phyloP scores from a whole-genome alignment of 2,329 filamentous ascomycete species.

The Alternaria triticimaculans region DNA sequence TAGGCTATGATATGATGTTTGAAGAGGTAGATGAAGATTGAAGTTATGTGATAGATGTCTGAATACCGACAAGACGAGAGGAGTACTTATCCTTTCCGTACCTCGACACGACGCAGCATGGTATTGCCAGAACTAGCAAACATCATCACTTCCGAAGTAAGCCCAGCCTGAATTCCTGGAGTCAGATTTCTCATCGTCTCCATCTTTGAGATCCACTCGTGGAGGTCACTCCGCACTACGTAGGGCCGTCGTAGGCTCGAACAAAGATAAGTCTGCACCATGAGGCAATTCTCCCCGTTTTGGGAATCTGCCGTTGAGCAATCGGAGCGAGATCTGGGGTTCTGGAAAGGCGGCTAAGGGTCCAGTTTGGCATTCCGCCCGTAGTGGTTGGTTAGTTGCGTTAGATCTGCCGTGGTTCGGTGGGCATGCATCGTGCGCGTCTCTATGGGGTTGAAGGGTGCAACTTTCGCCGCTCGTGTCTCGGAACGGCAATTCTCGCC shows the following conservation, averaged over 20 bases:
- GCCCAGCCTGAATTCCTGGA: conserved; percentile 28
- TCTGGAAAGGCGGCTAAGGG: conserved; percentile 28
- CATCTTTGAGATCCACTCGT: conserved; percentile 26
- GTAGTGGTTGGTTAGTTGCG: conserved; percentile 32
- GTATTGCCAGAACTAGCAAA: conserved; percentile 13
- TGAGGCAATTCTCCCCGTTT: conserved; percentile 41
- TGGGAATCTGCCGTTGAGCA: conserved; percentile 7
- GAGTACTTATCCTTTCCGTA: conserved; percentile 32
- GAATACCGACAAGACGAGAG: conserved; percentile 10
- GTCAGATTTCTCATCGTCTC: conserved; percentile 25
- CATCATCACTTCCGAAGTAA: conserved; percentile 18
- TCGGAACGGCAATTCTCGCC: conserved; percentile 39
- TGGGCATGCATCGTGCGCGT: conserved; percentile 20
- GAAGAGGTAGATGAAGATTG: neutral
- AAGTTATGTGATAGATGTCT: conserved; percentile 8
- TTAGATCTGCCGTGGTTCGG: conserved; percentile 22
- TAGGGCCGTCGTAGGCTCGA: conserved; percentile 17
- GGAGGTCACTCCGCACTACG: conserved; percentile 18
- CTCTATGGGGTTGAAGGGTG: conserved; percentile 12
- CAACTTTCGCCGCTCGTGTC: conserved; percentile 14
- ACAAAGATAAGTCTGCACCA: conserved; percentile 5
- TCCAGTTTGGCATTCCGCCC: conserved; percentile 10
- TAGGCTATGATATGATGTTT: conserved; percentile 2
- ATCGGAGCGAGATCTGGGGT: conserved; percentile 19
- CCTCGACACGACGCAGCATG: conserved; percentile 8